phyloP scores from a whole-genome alignment of 768 basidiomycete genomes.

The Kwoniella pini region DNA sequence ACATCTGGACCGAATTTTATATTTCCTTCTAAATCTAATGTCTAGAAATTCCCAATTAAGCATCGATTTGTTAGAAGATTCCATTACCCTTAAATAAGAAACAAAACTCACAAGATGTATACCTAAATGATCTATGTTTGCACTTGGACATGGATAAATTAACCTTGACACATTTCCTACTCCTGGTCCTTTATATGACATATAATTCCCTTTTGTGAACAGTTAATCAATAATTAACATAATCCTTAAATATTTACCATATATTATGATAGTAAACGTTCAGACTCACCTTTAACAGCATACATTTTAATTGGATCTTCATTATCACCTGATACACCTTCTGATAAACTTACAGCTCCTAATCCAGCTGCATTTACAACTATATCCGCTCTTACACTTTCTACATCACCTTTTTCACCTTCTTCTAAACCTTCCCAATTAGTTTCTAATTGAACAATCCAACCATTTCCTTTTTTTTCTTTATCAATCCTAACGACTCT shows the following conservation, averaged over 20 bases:
- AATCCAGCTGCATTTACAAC: constrained; percentile 69
- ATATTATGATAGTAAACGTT: no score
- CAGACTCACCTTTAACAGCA: constrained; percentile 43
- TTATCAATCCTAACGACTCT: constrained; percentile 83
- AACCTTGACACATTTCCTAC: constrained; percentile 68
- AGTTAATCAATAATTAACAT: no score
- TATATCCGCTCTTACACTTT: constrained; percentile 70
- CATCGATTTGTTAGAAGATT: background rate
- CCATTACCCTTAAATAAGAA: background rate
- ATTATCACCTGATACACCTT: constrained; percentile 32
- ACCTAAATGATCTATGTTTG: constrained; percentile 76
- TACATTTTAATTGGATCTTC: constrained; percentile 28
- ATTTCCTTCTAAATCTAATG: constrained; percentile 74
- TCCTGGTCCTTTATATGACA: constrained; percentile 80
- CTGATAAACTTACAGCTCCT: constrained; percentile 35
- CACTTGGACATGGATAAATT: constrained; percentile 83
- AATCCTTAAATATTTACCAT: no score
- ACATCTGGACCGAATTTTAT: constrained; percentile 91
- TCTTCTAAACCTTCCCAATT: constrained; percentile 54
- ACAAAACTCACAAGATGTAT: constrained; percentile 66
- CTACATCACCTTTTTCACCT: constrained; percentile 56
- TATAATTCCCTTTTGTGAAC: constrained; percentile 74
- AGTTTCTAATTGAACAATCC: constrained; percentile 82
- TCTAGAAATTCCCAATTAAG: constrained; percentile 20
- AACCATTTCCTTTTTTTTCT: constrained; percentile 61